phyloP scores from a whole-genome alignment of 306 rosid genomes.

The Hylodesmum podocarpum region DNA sequence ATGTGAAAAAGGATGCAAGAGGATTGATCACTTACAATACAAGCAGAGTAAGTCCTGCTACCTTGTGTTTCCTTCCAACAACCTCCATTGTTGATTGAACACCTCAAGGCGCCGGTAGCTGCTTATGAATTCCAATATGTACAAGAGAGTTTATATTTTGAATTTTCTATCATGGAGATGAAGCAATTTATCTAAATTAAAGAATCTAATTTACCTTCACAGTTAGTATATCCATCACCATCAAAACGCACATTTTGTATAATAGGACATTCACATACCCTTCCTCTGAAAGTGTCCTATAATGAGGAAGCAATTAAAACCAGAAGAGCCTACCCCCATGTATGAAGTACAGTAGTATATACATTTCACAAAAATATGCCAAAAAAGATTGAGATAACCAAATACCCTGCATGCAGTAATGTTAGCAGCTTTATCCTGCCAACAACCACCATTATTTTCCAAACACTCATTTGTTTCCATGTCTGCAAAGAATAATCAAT shows the following conservation, averaged over 20 bases:
- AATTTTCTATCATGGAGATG: not conserved
- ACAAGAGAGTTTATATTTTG: not conserved
- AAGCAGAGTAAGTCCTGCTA: conserved; percentile 77
- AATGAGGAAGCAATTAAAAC: conserved; percentile 10
- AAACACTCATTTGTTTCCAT: conserved; percentile 89
- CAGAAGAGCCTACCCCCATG: conserved; percentile 6
- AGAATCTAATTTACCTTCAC: conserved; percentile 66
- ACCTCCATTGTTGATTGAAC: conserved; percentile 89
- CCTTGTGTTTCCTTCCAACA: conserved; percentile 75
- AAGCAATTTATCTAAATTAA: not conserved
- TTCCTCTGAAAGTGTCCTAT: conserved; percentile 94
- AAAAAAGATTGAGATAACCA: not conserved
- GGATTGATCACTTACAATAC: conserved; percentile 68
- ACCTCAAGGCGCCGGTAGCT: conserved; percentile 79
- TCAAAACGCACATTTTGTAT: conserved; percentile 76
- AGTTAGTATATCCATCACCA: conserved; percentile 91
- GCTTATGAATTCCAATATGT: conserved; percentile 19
- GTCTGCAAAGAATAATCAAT: conserved; percentile 47
- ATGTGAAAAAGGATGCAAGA: not conserved
- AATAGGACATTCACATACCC: conserved; percentile 90
- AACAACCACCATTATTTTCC: conserved; percentile 90
- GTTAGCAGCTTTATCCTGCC: conserved; percentile 79
- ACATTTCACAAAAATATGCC: conserved; percentile 4
- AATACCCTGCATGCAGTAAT: conserved; percentile 92
- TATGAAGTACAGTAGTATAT: not conserved